Conservation (phyloP, 306 rosid genomes). For the Fagus crenata region DNA sequence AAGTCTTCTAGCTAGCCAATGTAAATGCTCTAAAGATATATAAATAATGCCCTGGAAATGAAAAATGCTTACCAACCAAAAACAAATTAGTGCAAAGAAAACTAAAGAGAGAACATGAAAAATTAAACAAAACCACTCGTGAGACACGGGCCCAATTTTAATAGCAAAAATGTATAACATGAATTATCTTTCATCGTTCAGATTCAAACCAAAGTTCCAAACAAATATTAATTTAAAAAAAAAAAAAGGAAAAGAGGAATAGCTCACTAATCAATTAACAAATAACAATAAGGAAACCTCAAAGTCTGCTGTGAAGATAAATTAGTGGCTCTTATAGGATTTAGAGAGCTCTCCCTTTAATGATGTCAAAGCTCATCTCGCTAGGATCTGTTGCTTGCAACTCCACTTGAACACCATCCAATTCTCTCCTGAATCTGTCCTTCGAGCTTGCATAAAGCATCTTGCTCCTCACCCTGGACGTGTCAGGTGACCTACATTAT, state of each 20-base stretch:
- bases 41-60: no score
- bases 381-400: conserved; percentile 37
- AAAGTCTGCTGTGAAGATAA: neutral
- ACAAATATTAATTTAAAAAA: neutral
- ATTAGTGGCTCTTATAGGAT: neutral
- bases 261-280: neutral
- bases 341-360: conserved; percentile 29
- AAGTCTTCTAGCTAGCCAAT: no score
- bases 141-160: neutral
- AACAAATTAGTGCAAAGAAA: no score
- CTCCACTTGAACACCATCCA: conserved; percentile 36
- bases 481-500: conserved; percentile 30
- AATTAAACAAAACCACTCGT: neutral
- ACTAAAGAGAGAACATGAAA: no score
- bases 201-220: neutral
- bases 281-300: no score
- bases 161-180: neutral
- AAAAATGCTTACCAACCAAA: no score
- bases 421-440: conserved; percentile 36
- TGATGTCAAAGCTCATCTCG: conserved; percentile 34
- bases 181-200: neutral
- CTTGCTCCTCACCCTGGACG: conserved; percentile 36
- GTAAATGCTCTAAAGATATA: no score
- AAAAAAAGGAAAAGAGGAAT: neutral
- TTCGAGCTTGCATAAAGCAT: conserved; percentile 43